These are phyloP conservation scores for Tolypocladium amazonense DNA, from an alignment of 2,329 filamentous ascomycete genomes.

Conservation along the genomic window DNA sequence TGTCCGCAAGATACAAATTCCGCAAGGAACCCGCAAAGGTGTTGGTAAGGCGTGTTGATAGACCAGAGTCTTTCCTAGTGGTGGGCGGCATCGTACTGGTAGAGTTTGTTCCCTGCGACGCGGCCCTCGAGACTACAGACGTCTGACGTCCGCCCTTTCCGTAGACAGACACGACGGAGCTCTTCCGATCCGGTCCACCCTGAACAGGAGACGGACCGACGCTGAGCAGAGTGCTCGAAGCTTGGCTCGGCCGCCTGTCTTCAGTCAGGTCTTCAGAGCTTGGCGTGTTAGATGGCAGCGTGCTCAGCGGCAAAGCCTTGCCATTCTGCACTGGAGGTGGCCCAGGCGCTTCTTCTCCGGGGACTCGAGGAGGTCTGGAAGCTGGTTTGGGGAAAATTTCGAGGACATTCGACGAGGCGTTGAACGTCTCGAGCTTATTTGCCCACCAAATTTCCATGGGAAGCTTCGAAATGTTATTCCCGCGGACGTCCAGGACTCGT, in stretches of 20 bases:
- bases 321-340: slow-evolving; percentile 25
- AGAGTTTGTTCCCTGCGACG: slow-evolving; percentile 33
- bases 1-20: slow-evolving; percentile 84
- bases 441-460: slow-evolving; percentile 97
- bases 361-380: slow-evolving; percentile 54
- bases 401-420: slow-evolving; percentile 90
- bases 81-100: slow-evolving; percentile 39
- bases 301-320: slow-evolving; percentile 28
- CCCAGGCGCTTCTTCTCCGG: slow-evolving; percentile 33
- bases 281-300: slow-evolving; percentile 44
- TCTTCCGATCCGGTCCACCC: slow-evolving; percentile 56
- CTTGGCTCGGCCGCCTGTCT: slow-evolving; percentile 70
- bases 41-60: slow-evolving; percentile 67
- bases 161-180: slow-evolving; percentile 72
- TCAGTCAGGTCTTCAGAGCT: slow-evolving; percentile 70
- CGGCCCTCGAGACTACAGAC: slow-evolving; percentile 63
- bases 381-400: slow-evolving; percentile 82
- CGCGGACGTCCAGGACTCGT: slow-evolving; percentile 74
- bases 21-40: slow-evolving; percentile 83
- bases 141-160: slow-evolving; percentile 75
- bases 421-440: slow-evolving; percentile 78
- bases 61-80: slow-evolving; percentile 76
- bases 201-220: slow-evolving; percentile 62
- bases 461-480: slow-evolving; percentile 84
- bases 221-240: slow-evolving; percentile 65